A percentile compares a stretch with the other conserved stretches of the same genome.
Evolutionary conservation across 108 stramenopile genomes (phyloP).

Genomic region (Nannochloropsis salina): DNA sequence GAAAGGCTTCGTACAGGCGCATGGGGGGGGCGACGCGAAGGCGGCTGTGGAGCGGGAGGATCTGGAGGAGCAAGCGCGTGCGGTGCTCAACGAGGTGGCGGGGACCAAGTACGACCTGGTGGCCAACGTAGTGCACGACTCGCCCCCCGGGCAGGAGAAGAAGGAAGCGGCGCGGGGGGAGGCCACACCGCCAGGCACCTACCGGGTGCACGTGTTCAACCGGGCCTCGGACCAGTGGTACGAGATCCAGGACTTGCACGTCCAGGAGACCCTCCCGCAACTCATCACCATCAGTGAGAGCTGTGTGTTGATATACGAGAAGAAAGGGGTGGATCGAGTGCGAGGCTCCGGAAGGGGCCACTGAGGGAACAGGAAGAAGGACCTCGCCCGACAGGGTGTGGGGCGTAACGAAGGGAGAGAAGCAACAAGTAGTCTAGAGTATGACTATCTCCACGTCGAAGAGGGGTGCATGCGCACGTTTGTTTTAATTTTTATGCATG

Average conservation of each 20-base stretch:
- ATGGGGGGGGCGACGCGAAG: slow-evolving; percentile 42
- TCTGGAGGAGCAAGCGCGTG: slow-evolving; percentile 61
- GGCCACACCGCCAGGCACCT: slow-evolving; percentile 61
- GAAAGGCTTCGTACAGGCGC: slow-evolving; percentile 60
- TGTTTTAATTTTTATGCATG: no score
- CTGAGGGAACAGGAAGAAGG: background rate
- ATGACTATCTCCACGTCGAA: no score
- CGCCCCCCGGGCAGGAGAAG: slow-evolving; percentile 42
- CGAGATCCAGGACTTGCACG: slow-evolving; percentile 90
- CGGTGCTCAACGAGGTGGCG: slow-evolving; percentile 65
- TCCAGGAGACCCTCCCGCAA: slow-evolving; percentile 90
- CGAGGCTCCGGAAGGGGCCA: background rate
- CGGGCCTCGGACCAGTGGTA: slow-evolving; percentile 84
- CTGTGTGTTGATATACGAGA: slow-evolving; percentile 74
- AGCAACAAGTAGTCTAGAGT: no score
- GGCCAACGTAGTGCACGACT: slow-evolving; percentile 86
- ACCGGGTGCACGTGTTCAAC: slow-evolving; percentile 83
- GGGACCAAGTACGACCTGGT: slow-evolving; percentile 90
- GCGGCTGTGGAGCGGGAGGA: slow-evolving; percentile 55
- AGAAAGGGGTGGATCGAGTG: slow-evolving; percentile 25
- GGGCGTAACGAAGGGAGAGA: no score
- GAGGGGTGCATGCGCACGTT: no score
- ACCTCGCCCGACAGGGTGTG: no score
- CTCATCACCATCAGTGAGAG: slow-evolving; percentile 88
- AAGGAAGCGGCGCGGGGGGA: slow-evolving; percentile 30